Evolutionary conservation across 148 eudicot species (phyloP).

Genomic region (Camellia japonica): DNA sequence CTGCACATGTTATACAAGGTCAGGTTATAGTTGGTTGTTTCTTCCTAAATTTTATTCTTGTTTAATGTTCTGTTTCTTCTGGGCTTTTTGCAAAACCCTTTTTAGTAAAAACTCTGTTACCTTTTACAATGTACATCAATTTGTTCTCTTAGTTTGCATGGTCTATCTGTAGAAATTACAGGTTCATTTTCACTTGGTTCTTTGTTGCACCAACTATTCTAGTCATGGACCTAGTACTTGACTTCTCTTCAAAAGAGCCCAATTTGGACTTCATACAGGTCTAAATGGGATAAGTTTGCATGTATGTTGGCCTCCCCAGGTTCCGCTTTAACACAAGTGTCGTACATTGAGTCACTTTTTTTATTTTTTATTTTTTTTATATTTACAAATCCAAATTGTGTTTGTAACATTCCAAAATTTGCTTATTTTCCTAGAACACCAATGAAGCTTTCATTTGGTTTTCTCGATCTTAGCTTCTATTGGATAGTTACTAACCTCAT

Average conservation of each 20-base stretch:
- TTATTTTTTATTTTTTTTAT: too few species aligned
- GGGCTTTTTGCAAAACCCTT: background rate
- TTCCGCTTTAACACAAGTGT: too few species aligned
- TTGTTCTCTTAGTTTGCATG: background rate
- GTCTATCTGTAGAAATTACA: too few species aligned
- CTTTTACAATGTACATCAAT: background rate
- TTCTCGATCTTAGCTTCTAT: background rate
- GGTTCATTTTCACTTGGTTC: too few species aligned
- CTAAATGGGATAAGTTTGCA: background rate
- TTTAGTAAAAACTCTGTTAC: background rate
- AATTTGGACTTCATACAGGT: background rate
- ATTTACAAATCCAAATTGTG: too few species aligned
- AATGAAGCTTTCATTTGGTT: background rate
- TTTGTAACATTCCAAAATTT: background rate
- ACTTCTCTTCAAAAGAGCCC: background rate
- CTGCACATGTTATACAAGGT: constrained; percentile 35
- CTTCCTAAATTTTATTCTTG: background rate
- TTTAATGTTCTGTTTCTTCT: background rate
- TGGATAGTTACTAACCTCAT: too few species aligned
- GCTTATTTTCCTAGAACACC: background rate
- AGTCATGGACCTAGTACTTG: too few species aligned
- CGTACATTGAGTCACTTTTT: too few species aligned
- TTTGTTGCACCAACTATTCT: too few species aligned
- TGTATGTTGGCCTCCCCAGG: too few species aligned
- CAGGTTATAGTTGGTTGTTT: background rate